Evolutionary conservation across 768 basidiomycete genomes (phyloP), one percentile per base, ranked within the genome.

Genomic region (Sarcomyxa edulis): DNA sequence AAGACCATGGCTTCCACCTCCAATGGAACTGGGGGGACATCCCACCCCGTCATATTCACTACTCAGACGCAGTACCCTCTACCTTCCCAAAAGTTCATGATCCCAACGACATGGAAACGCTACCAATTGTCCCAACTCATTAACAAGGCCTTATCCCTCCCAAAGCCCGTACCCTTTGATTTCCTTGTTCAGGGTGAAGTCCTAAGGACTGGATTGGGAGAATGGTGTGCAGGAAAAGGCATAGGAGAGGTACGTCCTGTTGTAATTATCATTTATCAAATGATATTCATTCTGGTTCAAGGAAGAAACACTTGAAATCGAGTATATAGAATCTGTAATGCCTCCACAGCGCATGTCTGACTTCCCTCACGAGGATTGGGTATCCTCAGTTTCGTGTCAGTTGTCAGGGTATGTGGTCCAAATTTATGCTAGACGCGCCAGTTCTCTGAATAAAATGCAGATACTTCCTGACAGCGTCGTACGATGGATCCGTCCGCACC

Each of bases 41-140:
- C 72, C 6, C 71, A 76, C 35, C 76, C 84, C 0, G 78, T 81
- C 24, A 58, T 91, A 2, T 83, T 89, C 51, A 83, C 78, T 12
- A 91, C 89, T 0, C 71, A 81, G 38, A 78, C 83, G 0, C 63
- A 65, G 2, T 89, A 92, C 58, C 70, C 77, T 8, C 74, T 95
- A 9, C 92, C 86, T 0, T 71, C 81, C 1, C 88, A 93, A 58
- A 91, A 90, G 53, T 97, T 91, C 56, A 81, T 96, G 78, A 83
- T 98, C 11, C 95, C 96, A 2, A 69, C 81, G 1, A 65, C 76
- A 58, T 98, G 93, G 93, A 78, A 74, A 41, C 81, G 95, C n/a
- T 98, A 87, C 59, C 95, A 97, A 51, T 83, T 99, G 22, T 97
- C 94, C 1, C 92, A 97, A 44, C 82, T 98, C 29, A 81, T 99